Base-by-base conservation (phyloP, 2,329 filamentous ascomycete species). In the Sporothrix humicola region DNA sequence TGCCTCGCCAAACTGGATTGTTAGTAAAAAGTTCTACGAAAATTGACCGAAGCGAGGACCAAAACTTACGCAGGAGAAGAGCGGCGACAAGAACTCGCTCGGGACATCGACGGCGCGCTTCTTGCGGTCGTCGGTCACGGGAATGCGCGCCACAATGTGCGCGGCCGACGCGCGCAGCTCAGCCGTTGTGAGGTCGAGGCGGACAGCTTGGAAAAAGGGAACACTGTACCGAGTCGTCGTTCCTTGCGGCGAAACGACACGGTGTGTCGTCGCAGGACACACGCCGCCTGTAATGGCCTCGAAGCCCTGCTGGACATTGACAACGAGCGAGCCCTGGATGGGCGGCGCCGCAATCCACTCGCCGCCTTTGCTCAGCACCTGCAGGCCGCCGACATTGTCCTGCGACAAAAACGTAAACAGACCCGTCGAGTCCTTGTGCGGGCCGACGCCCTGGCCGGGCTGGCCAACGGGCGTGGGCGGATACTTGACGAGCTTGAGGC, bases 351-450 rank as follows among this genome's bases (percentile, higher is more conserved):
- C 81, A 31, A 89, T 79, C 88, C 87, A 89, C 1, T 79, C 75
- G 1, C 85, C 86, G 0, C 78, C 77, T 65, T 83, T 82, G 74
- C 85, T 85, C n/a, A 89, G 82, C 0, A 86, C 86, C 77, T 89
- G 85, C 0, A 89, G 80, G 0, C 87, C 85, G 58, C 83, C 79
- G 1, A 85, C 82, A 0, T 85, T 87, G 15, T 88, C 86, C 78
- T 91, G 89, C 0, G 89, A 84, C 2, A 91, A 83, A 75, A 91
- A 90, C 0, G 89, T 90, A 81, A 89, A 88, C 86, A 87, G 90
- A 1, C 88, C 88, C 0, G 87, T 89, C 0, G 86, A 89, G 78
- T 89, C 87, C 77, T 90, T 90, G 80, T 90, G 88, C 0, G 89
- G 85, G 0, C 88, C 88, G 1, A 90, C 88, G 0, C 88, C 88